A percentile compares a stretch with the other conserved stretches of the same genome.
phyloP scores from a whole-genome alignment of 371 early-diverging fungal species.

The Mucor ambiguus region DNA sequence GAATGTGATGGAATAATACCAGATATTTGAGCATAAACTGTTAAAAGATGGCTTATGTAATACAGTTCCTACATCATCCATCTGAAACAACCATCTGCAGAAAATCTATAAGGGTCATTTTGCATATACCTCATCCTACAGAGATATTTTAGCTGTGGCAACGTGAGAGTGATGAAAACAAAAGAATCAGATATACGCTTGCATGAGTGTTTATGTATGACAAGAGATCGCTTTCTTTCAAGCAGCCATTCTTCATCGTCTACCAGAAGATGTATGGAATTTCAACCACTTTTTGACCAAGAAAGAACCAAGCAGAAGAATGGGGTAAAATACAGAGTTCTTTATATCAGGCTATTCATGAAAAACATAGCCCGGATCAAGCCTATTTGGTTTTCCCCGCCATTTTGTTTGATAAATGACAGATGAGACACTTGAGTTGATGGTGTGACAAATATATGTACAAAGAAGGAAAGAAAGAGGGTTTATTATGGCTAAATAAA shows the following conservation, averaged over 20 bases:
- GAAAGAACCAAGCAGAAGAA: neutral
- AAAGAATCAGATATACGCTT: neutral
- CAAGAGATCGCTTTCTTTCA: neutral
- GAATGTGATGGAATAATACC: neutral
- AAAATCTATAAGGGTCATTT: conserved; percentile 9
- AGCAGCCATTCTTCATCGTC: neutral
- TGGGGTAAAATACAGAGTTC: neutral
- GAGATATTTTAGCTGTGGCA: neutral
- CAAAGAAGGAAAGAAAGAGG: neutral
- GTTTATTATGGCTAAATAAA: neutral
- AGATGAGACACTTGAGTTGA: conserved; percentile 13
- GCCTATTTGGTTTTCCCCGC: conserved; percentile 5
- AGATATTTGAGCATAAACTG: neutral
- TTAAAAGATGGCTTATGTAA: neutral
- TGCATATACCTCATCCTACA: neutral
- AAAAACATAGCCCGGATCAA: neutral
- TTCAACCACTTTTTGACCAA: neutral
- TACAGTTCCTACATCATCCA: neutral
- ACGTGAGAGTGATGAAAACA: neutral
- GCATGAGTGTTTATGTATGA: neutral
- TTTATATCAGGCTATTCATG: neutral
- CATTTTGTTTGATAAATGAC: conserved; percentile 10
- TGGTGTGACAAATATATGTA: conserved; percentile 3
- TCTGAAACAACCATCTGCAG: neutral
- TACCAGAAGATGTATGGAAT: neutral